phyloP scores from a whole-genome alignment of 352 stramenopile species.

The Phytophthora cactorum region DNA sequence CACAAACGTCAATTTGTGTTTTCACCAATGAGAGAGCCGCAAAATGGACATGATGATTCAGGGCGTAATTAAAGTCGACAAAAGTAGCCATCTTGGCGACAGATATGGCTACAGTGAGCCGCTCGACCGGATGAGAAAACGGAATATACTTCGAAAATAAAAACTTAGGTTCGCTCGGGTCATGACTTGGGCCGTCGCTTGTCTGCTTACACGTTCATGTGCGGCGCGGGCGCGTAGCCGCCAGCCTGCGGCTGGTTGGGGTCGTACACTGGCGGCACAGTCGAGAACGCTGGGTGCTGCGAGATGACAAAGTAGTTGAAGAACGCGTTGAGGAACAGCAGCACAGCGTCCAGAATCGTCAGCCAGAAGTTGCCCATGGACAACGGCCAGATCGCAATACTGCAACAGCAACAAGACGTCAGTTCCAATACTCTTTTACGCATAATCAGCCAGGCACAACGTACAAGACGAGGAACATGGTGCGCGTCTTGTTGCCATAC shows the following conservation, averaged over 20 bases:
- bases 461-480: constrained; percentile 89
- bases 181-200: background rate
- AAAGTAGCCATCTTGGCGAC: constrained; percentile 7
- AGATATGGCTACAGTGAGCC: constrained; percentile 5
- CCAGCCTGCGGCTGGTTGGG: constrained; percentile 28
- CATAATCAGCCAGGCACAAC: constrained; percentile 20
- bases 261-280: constrained; percentile 42
- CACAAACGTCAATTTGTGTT: too few relatives aligned
- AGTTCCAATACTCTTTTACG: background rate
- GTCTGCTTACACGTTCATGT: constrained; percentile 36
- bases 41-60: background rate
- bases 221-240: constrained; percentile 21
- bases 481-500: constrained; percentile 90
- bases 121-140: background rate
- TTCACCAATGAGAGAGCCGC: too few relatives aligned
- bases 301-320: constrained; percentile 93
- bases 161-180: constrained; percentile 1
- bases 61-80: background rate
- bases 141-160: constrained; percentile 25
- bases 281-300: constrained; percentile 71
- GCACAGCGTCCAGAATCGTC: constrained; percentile 86
- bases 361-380: constrained; percentile 92
- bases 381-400: constrained; percentile 90
- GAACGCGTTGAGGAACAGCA: constrained; percentile 90
- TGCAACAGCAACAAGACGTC: constrained; percentile 49